phyloP scores from a whole-genome alignment of 768 basidiomycete genomes.

The Mycena epipterygia region DNA sequence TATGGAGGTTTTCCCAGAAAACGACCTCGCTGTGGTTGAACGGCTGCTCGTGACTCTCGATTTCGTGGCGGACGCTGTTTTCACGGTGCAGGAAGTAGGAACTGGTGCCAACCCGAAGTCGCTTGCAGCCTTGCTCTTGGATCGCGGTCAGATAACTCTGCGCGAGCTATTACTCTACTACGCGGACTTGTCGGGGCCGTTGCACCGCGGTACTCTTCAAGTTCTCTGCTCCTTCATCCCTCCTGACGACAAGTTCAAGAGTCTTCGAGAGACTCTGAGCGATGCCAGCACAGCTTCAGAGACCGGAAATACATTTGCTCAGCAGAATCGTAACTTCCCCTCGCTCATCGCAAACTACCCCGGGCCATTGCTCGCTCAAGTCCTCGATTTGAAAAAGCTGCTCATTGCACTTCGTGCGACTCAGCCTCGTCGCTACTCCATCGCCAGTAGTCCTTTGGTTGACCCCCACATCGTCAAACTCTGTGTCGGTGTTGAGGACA shows the following conservation, averaged over 20 bases:
- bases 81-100: conserved; percentile 13
- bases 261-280: conserved; percentile 6
- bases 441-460: conserved; percentile 31
- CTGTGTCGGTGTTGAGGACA: conserved; percentile 30
- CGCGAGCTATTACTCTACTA: conserved; percentile 29
- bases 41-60: neutral
- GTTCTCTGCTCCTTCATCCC: conserved; percentile 21
- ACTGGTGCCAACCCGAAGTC: neutral
- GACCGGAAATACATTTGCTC: neutral
- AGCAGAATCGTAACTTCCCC: conserved; percentile 30
- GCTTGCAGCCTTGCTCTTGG: neutral
- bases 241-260: conserved; percentile 16
- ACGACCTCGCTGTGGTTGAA: neutral
- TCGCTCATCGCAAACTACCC: conserved; percentile 20
- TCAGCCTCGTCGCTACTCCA: conserved; percentile 29
- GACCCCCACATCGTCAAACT: conserved; percentile 13
- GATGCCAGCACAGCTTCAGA: conserved; percentile 9
- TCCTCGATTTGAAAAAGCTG: conserved; percentile 18
- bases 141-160: conserved; percentile 20
- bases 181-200: conserved; percentile 25
- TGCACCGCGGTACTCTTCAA: conserved; percentile 23
- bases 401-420: conserved; percentile 26
- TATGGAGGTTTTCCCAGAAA: conserved; percentile 19
- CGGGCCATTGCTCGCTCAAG: conserved; percentile 21
- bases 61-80: neutral